These are phyloP conservation scores for Xylariaceae sp. DNA, from an alignment of 2,329 filamentous ascomycete genomes.

Conservation along the genomic window DNA sequence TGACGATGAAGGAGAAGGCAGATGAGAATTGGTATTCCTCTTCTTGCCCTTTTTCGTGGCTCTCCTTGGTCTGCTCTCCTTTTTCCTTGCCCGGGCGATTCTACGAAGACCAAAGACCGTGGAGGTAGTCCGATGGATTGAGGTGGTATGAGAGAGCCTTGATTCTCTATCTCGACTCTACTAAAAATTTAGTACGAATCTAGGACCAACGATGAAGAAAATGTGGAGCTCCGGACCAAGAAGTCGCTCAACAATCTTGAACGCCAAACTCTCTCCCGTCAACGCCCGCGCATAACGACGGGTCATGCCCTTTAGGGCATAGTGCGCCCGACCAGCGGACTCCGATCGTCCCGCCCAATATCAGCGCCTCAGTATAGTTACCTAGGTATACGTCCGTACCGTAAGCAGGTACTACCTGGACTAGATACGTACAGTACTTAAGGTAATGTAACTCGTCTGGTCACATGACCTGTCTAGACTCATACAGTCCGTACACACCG, in stretches of 20 bases:
- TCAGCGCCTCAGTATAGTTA: background rate
- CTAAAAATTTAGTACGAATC: background rate
- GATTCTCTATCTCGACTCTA: constrained; percentile 5
- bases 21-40: background rate
- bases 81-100: no score
- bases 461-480: no score
- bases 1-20: background rate
- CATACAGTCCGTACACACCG: no score
- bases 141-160: constrained; percentile 5
- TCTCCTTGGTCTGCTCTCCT: background rate
- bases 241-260: constrained; percentile 22
- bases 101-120: background rate
- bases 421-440: no score
- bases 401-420: no score
- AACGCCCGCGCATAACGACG: background rate
- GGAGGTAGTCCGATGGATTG: background rate
- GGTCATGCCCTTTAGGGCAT: constrained; percentile 9
- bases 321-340: constrained; percentile 17
- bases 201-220: constrained; percentile 10
- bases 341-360: constrained; percentile 1
- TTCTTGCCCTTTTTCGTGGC: background rate
- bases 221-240: constrained; percentile 17
- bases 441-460: no score
- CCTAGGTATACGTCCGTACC: no score
- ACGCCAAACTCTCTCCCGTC: constrained; percentile 3